Evolutionary conservation across 192 early-diverging fungal species (phyloP).

Genomic region (Podila clonocystis): DNA sequence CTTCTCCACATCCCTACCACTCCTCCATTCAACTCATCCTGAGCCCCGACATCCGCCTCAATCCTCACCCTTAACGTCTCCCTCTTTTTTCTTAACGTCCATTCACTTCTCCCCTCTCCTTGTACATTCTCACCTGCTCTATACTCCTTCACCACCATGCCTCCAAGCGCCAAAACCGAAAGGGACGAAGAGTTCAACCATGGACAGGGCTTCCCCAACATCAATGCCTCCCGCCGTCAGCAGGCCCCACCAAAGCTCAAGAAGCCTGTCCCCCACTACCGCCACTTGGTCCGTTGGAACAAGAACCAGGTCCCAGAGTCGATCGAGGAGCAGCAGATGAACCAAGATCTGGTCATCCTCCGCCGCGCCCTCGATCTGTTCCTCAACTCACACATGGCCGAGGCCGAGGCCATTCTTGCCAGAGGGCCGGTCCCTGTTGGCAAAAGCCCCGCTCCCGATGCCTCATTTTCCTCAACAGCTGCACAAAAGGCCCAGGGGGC

Average conservation of each 20-base stretch:
- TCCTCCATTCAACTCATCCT: no score
- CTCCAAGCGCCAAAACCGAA: constrained; percentile 31
- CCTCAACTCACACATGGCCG: constrained; percentile 77
- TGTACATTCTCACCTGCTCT: neutral
- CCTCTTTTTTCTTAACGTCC: neutral
- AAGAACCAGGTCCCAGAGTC: constrained; percentile 24
- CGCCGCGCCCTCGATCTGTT: constrained; percentile 78
- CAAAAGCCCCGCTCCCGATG: neutral
- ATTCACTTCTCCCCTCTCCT: neutral
- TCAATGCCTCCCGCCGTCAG: constrained; percentile 44
- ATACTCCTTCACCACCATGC: constrained; percentile 11
- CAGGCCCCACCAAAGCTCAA: constrained; percentile 50
- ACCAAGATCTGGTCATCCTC: constrained; percentile 67
- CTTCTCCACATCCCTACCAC: no score
- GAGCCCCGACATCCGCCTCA: no score
- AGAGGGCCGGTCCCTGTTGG: constrained; percentile 24
- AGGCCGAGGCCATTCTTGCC: constrained; percentile 68
- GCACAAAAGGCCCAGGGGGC: constrained; percentile 24
- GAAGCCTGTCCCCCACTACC: constrained; percentile 48
- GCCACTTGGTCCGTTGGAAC: constrained; percentile 51
- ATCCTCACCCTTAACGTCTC: no score
- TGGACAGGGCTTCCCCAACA: constrained; percentile 23
- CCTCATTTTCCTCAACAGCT: neutral
- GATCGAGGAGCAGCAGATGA: constrained; percentile 55
- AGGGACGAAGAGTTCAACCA: constrained; percentile 5